phyloP scores from a whole-genome alignment of 306 rosid species.

The Pachyrhizus erosus region DNA sequence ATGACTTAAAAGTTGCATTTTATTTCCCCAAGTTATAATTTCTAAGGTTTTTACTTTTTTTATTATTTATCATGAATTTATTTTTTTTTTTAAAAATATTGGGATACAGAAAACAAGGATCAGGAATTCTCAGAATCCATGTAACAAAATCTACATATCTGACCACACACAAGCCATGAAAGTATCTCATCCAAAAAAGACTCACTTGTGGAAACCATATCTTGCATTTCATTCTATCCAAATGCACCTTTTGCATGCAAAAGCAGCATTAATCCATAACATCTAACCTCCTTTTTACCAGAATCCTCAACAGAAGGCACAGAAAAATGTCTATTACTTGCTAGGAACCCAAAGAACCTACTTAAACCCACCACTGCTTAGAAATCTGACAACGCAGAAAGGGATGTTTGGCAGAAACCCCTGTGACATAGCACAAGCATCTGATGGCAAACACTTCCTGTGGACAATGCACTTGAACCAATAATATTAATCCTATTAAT shows the following conservation, averaged over 20 bases:
- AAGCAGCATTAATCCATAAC: neutral
- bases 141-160: neutral
- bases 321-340: neutral
- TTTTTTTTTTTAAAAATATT: neutral
- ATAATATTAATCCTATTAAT: neutral
- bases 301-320: neutral
- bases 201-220: neutral
- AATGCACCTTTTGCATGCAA: neutral
- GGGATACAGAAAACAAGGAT: conserved; percentile 7
- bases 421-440: neutral
- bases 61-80: neutral
- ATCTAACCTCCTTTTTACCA: neutral
- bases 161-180: neutral
- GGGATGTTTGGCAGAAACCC: neutral
- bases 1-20: neutral
- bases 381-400: neutral
- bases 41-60: neutral
- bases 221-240: neutral
- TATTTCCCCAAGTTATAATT: neutral
- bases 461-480: neutral
- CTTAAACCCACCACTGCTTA: neutral
- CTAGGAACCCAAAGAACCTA: neutral
- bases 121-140: neutral
- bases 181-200: neutral
- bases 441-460: neutral